phyloP scores from a whole-genome alignment of 2,329 filamentous ascomycete species.

The Pseudogymnoascus sp. region DNA sequence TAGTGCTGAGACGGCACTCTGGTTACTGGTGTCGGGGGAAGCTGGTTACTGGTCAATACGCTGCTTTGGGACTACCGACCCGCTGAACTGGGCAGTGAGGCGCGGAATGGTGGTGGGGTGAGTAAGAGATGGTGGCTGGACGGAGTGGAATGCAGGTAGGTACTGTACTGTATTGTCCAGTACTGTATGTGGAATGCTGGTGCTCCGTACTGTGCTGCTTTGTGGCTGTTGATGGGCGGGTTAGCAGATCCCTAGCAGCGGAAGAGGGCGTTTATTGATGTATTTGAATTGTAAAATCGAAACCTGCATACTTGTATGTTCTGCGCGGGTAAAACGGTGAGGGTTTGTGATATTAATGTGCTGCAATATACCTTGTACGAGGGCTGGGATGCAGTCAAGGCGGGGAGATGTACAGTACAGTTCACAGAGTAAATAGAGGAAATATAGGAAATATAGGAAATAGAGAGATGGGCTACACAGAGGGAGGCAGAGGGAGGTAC shows the following conservation, averaged over 20 bases:
- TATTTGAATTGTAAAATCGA: neutral
- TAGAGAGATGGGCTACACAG: neutral
- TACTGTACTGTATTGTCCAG: too few species aligned
- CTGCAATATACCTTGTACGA: neutral
- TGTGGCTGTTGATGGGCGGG: neutral
- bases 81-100: slow-evolving; percentile 5
- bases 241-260: too few species aligned
- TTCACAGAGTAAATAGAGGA: neutral
- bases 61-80: slow-evolving; percentile 4
- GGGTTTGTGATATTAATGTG: neutral
- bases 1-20: slow-evolving; percentile 7
- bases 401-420: neutral
- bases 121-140: neutral
- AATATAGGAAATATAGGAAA: too few species aligned
- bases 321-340: neutral
- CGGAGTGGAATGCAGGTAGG: too few species aligned
- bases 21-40: neutral
- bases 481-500: too few species aligned
- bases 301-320: neutral
- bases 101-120: neutral
- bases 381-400: neutral
- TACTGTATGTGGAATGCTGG: neutral
- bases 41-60: neutral
- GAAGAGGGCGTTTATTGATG: neutral
- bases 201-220: neutral